A percentile compares a stretch with the other conserved stretches of the same genome.
phyloP scores from a whole-genome alignment of 2,329 filamentous ascomycete species.

The Claviceps digitariae region DNA sequence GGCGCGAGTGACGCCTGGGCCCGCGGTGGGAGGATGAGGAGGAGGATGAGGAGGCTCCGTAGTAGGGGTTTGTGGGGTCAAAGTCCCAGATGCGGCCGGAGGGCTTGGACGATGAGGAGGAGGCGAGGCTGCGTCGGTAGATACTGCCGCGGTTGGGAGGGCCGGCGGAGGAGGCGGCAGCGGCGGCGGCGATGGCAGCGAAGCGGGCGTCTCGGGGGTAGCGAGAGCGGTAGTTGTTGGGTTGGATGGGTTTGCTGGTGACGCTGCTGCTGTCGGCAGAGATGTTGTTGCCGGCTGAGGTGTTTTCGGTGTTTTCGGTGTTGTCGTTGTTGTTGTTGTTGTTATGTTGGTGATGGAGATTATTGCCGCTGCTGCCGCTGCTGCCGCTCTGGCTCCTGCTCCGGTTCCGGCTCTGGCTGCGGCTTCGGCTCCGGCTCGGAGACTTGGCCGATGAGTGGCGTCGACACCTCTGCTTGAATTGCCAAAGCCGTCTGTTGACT shows the following conservation, averaged over 20 bases:
- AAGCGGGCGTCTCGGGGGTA: background rate
- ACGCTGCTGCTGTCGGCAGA: background rate
- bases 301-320: too few species aligned
- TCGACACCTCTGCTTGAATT: background rate
- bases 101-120: background rate
- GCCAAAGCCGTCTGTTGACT: background rate
- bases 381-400: background rate
- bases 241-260: background rate
- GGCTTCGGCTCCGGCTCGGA: background rate
- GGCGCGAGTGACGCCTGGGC: background rate
- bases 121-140: too few species aligned
- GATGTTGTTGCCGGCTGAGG: too few species aligned
- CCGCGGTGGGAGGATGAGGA: background rate
- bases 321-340: background rate
- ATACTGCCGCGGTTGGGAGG: too few species aligned
- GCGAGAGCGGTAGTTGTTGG: background rate
- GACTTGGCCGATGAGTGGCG: background rate
- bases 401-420: background rate
- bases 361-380: background rate
- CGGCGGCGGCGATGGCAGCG: background rate
- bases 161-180: too few species aligned
- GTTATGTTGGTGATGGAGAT: background rate
- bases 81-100: background rate
- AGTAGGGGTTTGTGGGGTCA: background rate
- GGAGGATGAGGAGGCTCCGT: background rate